These are phyloP conservation scores for Eucalyptus rudis DNA, from an alignment of 345 rosid genomes.

Conservation along the genomic window DNA sequence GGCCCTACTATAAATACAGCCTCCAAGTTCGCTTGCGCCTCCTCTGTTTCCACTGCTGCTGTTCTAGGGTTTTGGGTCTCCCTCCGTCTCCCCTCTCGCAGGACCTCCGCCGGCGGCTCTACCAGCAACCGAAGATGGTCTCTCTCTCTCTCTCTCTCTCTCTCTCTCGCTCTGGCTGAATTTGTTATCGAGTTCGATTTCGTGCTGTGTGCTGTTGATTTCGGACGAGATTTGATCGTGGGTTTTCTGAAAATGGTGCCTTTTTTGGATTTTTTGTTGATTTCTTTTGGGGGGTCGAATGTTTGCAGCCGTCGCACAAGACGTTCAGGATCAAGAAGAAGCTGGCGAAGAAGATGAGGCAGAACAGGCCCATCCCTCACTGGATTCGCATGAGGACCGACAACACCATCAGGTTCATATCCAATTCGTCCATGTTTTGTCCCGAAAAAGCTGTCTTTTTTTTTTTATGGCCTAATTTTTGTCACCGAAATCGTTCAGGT, in stretches of 20 bases:
- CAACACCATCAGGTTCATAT: conserved; percentile 43
- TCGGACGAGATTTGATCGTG: not conserved
- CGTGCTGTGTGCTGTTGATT: not conserved
- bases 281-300: not conserved
- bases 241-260: not conserved
- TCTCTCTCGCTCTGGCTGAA: not conserved
- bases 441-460: not conserved
- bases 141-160: not conserved
- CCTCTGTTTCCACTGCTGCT: not conserved
- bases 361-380: conserved; percentile 65
- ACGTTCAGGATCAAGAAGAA: conserved; percentile 69
- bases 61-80: not conserved
- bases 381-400: conserved; percentile 69
- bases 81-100: not conserved
- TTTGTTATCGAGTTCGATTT: not conserved
- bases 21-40: fast-evolving
- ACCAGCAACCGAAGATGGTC: not conserved
- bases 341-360: conserved; percentile 77
- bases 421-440: not conserved
- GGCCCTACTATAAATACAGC: not conserved
- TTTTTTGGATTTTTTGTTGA: fast-evolving
- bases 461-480: not conserved
- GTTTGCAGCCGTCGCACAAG: conserved; percentile 85
- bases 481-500: conserved; percentile 7
- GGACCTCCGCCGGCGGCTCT: not conserved